Conservation (phyloP, 495 filamentous ascomycete species). For the Astrocystis sublimbata region DNA sequence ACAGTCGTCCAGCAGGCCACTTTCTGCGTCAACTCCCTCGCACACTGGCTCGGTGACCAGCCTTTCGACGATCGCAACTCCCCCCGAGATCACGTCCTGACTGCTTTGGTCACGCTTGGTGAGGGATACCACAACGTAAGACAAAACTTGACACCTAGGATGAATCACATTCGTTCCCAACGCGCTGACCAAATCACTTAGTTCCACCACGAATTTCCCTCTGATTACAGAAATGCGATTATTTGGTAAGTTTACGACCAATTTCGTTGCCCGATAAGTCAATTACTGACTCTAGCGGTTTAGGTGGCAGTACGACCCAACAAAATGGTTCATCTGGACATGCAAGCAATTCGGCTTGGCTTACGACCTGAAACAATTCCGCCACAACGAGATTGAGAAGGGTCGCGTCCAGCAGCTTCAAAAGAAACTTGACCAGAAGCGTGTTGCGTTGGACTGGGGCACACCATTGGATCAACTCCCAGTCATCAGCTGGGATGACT, state of each 20-base stretch:
- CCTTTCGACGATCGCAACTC: constrained; percentile 99
- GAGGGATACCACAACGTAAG: constrained; percentile 90
- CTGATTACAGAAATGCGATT: constrained; percentile 98
- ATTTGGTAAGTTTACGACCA: too few species aligned
- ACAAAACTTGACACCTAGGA: neutral
- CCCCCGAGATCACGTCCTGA: constrained; percentile 94
- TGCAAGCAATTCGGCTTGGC: constrained; percentile 94
- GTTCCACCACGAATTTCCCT: constrained; percentile 99
- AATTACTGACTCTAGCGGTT: too few species aligned
- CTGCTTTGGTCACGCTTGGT: constrained; percentile 90
- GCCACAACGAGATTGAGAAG: constrained; percentile 98
- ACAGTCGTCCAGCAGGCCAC: constrained; percentile 92
- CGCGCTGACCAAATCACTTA: neutral
- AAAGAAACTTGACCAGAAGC: constrained; percentile 99
- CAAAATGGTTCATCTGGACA: constrained; percentile 94
- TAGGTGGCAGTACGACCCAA: constrained; percentile 98
- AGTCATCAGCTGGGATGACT: constrained; percentile 96
- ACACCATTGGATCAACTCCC: constrained; percentile 90
- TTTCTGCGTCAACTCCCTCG: constrained; percentile 98
- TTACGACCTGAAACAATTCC: constrained; percentile 96
- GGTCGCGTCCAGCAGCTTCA: constrained; percentile 94
- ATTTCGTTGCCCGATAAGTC: too few species aligned
- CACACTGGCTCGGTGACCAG: constrained; percentile 98
- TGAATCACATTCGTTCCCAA: constrained; percentile 41
- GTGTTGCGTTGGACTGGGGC: constrained; percentile 90